A percentile compares a stretch with the other conserved stretches of the same genome.
Conservation (phyloP, 352 stramenopile genomes). For the Phytophthora hibernalis region DNA sequence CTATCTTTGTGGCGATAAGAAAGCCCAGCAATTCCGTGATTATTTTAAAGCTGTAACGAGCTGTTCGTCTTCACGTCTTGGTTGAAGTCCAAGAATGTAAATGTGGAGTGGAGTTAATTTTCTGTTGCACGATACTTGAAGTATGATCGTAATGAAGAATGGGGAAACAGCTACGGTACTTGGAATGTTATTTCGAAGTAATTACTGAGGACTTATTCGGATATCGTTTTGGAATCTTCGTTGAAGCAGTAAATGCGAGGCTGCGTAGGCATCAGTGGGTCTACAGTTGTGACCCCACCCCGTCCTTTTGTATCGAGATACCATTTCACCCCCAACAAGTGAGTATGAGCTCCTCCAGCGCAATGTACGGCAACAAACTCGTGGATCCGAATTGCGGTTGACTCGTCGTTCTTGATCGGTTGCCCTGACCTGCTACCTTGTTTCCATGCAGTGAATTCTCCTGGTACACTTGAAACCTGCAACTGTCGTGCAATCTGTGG, state of each 20-base stretch:
- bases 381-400: constrained; percentile 19
- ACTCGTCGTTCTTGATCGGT: background rate
- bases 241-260: background rate
- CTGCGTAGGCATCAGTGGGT: background rate
- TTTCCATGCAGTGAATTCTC: constrained; percentile 14
- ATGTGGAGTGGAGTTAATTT: background rate
- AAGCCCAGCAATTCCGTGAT: background rate
- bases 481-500: constrained; percentile 37
- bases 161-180: background rate
- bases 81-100: too few relatives aligned
- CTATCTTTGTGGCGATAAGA: background rate
- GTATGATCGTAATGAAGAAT: background rate
- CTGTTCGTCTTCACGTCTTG: too few relatives aligned
- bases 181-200: background rate
- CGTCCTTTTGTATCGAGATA: constrained; percentile 14
- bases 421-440: constrained; percentile 9
- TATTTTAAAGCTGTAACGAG: background rate
- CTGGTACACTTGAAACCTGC: constrained; percentile 28
- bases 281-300: constrained; percentile 13
- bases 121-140: too few relatives aligned
- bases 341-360: constrained; percentile 17
- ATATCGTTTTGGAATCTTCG: background rate
- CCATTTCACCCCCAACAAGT: constrained; percentile 32
- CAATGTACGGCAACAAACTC: constrained; percentile 35
- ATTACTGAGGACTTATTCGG: background rate